Percentiles rank a stretch among this genome's conserved stretches.
These are phyloP conservation scores for Schizophyllum amplum DNA, from an alignment of 1,284 basidiomycete species.

Conservation along the genomic window DNA sequence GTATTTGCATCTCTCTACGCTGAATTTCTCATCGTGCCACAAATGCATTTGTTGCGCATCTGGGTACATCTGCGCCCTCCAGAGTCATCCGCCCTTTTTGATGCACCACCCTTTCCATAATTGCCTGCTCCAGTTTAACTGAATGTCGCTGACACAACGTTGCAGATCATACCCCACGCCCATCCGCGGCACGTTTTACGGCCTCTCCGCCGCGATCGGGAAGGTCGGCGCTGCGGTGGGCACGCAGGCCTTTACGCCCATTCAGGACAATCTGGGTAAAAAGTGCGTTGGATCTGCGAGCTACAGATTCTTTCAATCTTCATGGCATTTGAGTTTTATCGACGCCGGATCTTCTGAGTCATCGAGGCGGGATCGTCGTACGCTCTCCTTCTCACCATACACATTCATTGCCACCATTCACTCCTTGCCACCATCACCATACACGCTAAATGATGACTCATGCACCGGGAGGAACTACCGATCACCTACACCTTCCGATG, in stretches of 20 bases:
- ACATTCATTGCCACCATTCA: too few species aligned
- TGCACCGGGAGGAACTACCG: background rate
- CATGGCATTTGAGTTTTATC: too few species aligned
- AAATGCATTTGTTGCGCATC: too few species aligned
- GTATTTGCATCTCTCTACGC: background rate
- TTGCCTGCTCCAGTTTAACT: background rate
- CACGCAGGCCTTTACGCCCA: constrained; percentile 71
- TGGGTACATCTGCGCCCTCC: too few species aligned
- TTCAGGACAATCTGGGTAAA: constrained; percentile 60
- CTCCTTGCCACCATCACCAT: too few species aligned
- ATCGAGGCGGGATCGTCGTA: too few species aligned
- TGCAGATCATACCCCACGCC: constrained; percentile 12
- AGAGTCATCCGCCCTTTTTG: too few species aligned
- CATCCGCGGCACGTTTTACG: constrained; percentile 53
- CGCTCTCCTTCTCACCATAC: constrained; percentile 4
- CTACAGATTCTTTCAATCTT: too few species aligned
- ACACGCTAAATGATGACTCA: too few species aligned
- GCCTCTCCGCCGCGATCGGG: constrained; percentile 63
- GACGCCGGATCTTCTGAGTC: too few species aligned
- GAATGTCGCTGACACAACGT: constrained; percentile 15
- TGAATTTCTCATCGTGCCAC: constrained; percentile 7
- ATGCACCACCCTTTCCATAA: too few species aligned
- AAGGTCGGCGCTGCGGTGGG: constrained; percentile 75
- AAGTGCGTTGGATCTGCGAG: constrained; percentile 26
- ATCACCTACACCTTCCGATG: constrained; percentile 49